These are phyloP conservation scores for Pythium myriotylum DNA, from an alignment of 352 stramenopile genomes.

Conservation along the genomic window DNA sequence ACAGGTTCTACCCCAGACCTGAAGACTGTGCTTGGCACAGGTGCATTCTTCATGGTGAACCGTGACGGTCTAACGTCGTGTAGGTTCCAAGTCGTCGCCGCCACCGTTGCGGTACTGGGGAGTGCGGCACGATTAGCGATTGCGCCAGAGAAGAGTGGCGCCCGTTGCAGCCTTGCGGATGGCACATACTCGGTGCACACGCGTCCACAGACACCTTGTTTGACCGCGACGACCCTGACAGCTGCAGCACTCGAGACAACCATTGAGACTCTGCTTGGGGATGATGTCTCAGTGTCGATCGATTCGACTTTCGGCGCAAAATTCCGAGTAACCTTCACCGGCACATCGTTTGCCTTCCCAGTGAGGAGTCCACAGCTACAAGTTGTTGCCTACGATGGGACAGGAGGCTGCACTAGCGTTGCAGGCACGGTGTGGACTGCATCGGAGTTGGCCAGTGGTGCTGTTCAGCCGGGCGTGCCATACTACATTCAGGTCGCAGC, in stretches of 20 bases:
- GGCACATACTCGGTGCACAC: slow-evolving; percentile 55
- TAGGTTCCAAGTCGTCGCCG: slow-evolving; percentile 54
- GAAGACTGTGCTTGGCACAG: slow-evolving; percentile 64
- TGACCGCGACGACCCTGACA: slow-evolving; percentile 38
- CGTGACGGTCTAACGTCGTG: slow-evolving; percentile 41
- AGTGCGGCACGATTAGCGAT: slow-evolving; percentile 46
- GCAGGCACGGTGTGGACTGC: slow-evolving; percentile 61
- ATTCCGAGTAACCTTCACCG: slow-evolving; percentile 91
- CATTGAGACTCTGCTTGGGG: slow-evolving; percentile 48
- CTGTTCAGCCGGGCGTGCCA: slow-evolving; percentile 68
- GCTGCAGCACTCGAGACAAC: slow-evolving; percentile 31
- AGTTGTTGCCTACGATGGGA: slow-evolving; percentile 55
- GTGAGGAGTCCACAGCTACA: slow-evolving; percentile 34
- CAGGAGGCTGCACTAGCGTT: slow-evolving; percentile 51
- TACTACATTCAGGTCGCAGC: slow-evolving; percentile 93
- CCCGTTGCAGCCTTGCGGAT: slow-evolving; percentile 37
- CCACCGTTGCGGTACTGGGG: slow-evolving; percentile 25
- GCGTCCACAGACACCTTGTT: slow-evolving; percentile 51
- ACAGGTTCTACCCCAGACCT: slow-evolving; percentile 61
- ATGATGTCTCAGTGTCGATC: slow-evolving; percentile 64
- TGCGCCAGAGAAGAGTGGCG: slow-evolving; percentile 21
- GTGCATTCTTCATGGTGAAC: slow-evolving; percentile 73
- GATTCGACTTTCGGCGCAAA: slow-evolving; percentile 51
- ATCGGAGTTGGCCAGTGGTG: slow-evolving; percentile 80
- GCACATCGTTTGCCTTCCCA: slow-evolving; percentile 56